Conservation (phyloP, 2,329 filamentous ascomycete species). For the Penicillium sp. region DNA sequence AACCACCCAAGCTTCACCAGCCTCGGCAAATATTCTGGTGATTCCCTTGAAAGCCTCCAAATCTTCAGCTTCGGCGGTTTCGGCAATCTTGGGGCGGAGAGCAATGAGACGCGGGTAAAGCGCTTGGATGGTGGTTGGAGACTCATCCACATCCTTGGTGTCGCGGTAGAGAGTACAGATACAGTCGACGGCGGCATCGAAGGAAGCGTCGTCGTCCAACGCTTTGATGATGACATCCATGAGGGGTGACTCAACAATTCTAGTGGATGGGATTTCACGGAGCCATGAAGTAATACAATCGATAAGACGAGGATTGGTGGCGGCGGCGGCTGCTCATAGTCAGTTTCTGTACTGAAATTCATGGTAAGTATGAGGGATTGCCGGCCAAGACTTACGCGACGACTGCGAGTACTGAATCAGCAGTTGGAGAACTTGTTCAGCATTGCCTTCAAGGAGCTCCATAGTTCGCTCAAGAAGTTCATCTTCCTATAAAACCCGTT, state of each 20-base stretch:
- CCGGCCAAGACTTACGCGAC: conserved; percentile 62
- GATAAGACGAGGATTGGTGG: conserved; percentile 85
- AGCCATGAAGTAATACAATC: conserved; percentile 98
- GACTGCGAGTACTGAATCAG: conserved; percentile 90
- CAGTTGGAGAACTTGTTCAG: conserved; percentile 80
- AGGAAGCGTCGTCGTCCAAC: conserved; percentile 72
- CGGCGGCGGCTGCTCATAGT: conserved; percentile 63
- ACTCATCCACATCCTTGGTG: conserved; percentile 91
- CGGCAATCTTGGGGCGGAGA: conserved; percentile 73
- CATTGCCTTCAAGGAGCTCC: conserved; percentile 89
- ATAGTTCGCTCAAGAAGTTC: conserved; percentile 82
- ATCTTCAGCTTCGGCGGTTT: conserved; percentile 78
- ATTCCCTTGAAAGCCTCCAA: conserved; percentile 82
- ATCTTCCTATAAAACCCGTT: conserved; percentile 71
- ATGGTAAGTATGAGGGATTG: background rate
- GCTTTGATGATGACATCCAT: conserved; percentile 79
- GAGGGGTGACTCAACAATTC: conserved; percentile 82
- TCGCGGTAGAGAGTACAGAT: conserved; percentile 89
- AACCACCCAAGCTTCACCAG: conserved; percentile 92
- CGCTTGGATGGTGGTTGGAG: conserved; percentile 74
- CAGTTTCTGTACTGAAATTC: conserved; percentile 14
- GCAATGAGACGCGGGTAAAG: conserved; percentile 80
- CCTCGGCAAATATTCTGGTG: conserved; percentile 87
- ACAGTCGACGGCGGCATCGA: conserved; percentile 88
- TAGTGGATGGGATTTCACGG: conserved; percentile 81